phyloP scores from a whole-genome alignment of 345 rosid genomes.

The Psidium friedrichsthalianum region DNA sequence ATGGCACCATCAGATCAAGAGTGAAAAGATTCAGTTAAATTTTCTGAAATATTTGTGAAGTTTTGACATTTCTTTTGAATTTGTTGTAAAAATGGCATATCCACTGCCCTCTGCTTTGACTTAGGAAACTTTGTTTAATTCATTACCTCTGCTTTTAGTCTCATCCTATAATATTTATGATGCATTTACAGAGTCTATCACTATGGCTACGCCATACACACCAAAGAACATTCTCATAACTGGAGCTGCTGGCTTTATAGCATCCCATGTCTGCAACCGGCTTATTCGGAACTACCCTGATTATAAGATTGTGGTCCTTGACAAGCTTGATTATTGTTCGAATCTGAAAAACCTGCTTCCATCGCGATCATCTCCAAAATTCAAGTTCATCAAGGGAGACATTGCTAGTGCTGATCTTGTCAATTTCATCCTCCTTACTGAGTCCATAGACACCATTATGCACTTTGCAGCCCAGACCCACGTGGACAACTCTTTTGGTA shows the following conservation, averaged over 20 bases:
- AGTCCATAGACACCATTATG: constrained; percentile 40
- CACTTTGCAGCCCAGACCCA: constrained; percentile 46
- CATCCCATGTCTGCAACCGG: constrained; percentile 45
- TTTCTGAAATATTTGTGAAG: neutral
- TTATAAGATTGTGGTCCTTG: constrained; percentile 35
- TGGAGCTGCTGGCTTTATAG: constrained; percentile 42
- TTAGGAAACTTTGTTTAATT: neutral
- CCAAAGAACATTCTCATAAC: constrained; percentile 40
- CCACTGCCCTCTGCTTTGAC: neutral
- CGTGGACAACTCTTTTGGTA: constrained; percentile 39
- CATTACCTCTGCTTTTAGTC: neutral
- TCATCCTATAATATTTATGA: neutral
- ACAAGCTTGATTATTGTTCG: constrained; percentile 40
- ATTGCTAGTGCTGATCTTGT: constrained; percentile 41
- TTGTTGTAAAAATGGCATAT: neutral
- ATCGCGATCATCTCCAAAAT: constrained; percentile 20
- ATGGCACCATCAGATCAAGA: neutral
- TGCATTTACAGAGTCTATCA: neutral
- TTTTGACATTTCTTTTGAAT: neutral
- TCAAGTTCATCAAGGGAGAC: constrained; percentile 41
- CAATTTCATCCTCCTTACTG: constrained; percentile 38
- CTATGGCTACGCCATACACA: constrained; percentile 5
- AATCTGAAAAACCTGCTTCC: constrained; percentile 37
- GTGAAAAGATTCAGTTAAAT: neutral
- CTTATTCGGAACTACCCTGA: constrained; percentile 38